phyloP scores from a whole-genome alignment of 768 basidiomycete species.

The Tulasnella sp. region DNA sequence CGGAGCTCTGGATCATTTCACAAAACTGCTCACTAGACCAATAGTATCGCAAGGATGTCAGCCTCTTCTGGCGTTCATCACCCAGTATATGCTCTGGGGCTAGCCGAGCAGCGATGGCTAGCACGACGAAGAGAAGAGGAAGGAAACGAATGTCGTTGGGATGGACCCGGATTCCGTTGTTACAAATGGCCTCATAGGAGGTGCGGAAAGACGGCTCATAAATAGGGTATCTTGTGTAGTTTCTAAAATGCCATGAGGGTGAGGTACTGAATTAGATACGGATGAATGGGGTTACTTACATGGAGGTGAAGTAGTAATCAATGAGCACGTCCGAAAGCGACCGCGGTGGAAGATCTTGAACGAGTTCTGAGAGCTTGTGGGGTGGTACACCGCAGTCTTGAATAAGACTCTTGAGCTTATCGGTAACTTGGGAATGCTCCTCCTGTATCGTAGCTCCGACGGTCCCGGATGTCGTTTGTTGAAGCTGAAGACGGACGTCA shows the following conservation, averaged over 20 bases:
- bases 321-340: slow-evolving; percentile 75
- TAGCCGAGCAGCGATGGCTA: slow-evolving; percentile 83
- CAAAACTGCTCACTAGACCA: slow-evolving; percentile 79
- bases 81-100: slow-evolving; percentile 85
- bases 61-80: slow-evolving; percentile 70
- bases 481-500: slow-evolving; percentile 27
- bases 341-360: slow-evolving; percentile 84
- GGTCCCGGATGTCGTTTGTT: background rate
- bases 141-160: slow-evolving; percentile 81
- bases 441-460: slow-evolving; percentile 36
- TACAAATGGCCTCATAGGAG: slow-evolving; percentile 66
- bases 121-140: slow-evolving; percentile 89
- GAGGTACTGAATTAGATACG: slow-evolving; percentile 35
- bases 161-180: slow-evolving; percentile 64
- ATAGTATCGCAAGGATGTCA: slow-evolving; percentile 88
- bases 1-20: slow-evolving; percentile 34
- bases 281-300: slow-evolving; percentile 53
- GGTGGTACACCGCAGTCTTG: slow-evolving; percentile 92
- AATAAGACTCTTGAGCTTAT: slow-evolving; percentile 82
- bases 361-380: slow-evolving; percentile 85
- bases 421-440: slow-evolving; percentile 57
- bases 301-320: slow-evolving; percentile 75
- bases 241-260: slow-evolving; percentile 53
- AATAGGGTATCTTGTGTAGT: slow-evolving; percentile 92
- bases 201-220: slow-evolving; percentile 80